phyloP scores from a whole-genome alignment of 169 alveolate species.

The Theileria orientalis region DNA sequence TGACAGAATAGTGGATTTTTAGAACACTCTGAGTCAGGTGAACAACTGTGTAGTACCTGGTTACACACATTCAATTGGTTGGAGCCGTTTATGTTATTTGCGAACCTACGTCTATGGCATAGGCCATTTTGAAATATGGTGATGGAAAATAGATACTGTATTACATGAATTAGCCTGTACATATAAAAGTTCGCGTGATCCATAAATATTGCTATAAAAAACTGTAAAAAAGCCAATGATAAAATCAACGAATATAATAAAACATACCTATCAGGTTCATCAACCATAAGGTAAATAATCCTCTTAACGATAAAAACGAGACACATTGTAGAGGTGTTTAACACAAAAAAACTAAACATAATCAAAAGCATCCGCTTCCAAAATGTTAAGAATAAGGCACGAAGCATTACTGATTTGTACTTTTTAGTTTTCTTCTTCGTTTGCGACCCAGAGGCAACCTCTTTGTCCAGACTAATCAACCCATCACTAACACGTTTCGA shows the following conservation, averaged over 20 bases:
- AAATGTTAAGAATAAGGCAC: slow-evolving; percentile 36
- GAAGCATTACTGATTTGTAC: background rate
- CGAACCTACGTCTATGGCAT: too few relatives aligned
- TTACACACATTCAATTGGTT: too few relatives aligned
- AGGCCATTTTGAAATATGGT: slow-evolving; percentile 56
- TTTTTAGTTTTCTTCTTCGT: background rate
- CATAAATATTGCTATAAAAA: slow-evolving; percentile 2
- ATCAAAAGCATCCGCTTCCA: slow-evolving; percentile 10
- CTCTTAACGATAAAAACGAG: background rate
- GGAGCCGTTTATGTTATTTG: too few relatives aligned
- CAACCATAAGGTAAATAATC: background rate
- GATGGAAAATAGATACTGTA: slow-evolving; percentile 35
- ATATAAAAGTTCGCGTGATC: slow-evolving; percentile 44
- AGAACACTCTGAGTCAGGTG: too few relatives aligned
- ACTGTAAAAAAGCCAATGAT: background rate
- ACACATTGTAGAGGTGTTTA: background rate
- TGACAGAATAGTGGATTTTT: slow-evolving; percentile 53
- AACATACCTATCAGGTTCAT: background rate
- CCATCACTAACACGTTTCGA: slow-evolving; percentile 59
- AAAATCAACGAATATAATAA: background rate
- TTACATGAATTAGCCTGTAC: slow-evolving; percentile 21
- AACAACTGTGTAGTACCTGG: too few relatives aligned
- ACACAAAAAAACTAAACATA: background rate
- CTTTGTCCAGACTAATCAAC: slow-evolving; percentile 13
- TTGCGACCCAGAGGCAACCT: background rate